Conservation (phyloP, 1,284 basidiomycete species). For the Megacollybia platyphylla region DNA sequence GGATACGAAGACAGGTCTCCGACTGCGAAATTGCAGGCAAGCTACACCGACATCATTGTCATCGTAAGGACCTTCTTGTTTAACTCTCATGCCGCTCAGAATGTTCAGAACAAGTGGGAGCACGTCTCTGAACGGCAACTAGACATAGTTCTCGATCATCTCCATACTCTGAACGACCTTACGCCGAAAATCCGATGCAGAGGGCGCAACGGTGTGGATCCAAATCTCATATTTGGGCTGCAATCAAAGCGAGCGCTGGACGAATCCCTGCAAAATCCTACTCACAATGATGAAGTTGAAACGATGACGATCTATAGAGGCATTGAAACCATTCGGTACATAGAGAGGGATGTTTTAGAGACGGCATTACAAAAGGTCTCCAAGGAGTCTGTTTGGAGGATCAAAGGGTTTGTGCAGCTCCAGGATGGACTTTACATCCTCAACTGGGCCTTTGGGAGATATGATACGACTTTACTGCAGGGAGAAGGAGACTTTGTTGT, state of each 20-base stretch:
- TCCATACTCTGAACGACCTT: slow-evolving; percentile 79
- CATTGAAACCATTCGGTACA: slow-evolving; percentile 4
- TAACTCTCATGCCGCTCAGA: slow-evolving; percentile 3
- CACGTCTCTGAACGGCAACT: slow-evolving; percentile 63
- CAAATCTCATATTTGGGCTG: slow-evolving; percentile 71
- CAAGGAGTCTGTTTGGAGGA: slow-evolving; percentile 61
- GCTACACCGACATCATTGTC: slow-evolving; percentile 81
- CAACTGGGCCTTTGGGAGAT: slow-evolving; percentile 87
- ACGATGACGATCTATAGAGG: slow-evolving; percentile 52
- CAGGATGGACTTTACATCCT: slow-evolving; percentile 39
- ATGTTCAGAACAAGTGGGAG: slow-evolving; percentile 74
- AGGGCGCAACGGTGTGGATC: slow-evolving; percentile 53
- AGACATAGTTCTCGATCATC: slow-evolving; percentile 73
- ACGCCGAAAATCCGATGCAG: slow-evolving; percentile 75
- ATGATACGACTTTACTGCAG: slow-evolving; percentile 42
- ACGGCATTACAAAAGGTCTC: slow-evolving; percentile 40
- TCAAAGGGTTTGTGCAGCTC: slow-evolving; percentile 74
- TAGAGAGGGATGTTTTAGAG: slow-evolving; percentile 22
- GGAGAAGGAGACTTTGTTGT: slow-evolving; percentile 24
- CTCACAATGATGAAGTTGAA: slow-evolving; percentile 75
- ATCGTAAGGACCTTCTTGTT: slow-evolving; percentile 38
- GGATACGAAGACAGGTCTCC: slow-evolving; percentile 86
- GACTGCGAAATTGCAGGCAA: slow-evolving; percentile 87
- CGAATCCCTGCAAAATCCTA: slow-evolving; percentile 14
- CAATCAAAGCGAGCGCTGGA: slow-evolving; percentile 65